Base-by-base conservation (phyloP, 1,139 yeast genomes). In the Saccharomycopsis crataegensis region DNA sequence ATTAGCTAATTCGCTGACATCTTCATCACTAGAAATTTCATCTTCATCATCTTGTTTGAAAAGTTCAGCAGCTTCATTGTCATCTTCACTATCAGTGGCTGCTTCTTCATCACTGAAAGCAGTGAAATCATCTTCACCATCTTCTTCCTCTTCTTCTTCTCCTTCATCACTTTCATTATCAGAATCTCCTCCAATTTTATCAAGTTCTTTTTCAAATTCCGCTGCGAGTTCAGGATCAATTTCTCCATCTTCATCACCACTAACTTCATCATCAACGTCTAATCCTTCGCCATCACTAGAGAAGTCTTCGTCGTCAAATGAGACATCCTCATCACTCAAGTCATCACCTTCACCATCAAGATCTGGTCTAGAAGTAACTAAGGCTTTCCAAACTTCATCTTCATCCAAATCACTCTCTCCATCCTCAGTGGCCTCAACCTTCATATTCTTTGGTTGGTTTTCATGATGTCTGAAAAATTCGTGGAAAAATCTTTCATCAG, bases 401-500 rank as follows among this genome's bases (percentile, higher is more conserved):
- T 90, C 96, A 59, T 79, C 83, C 62, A 81, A 65, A 38, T 79
- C 86, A 49, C 76, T 78, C 58, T 70, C 72, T 62, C 76, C 79
- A 31, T 58, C 69, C 8, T 64, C 73, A 8, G 59, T 63, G 44
- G 67, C 68, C 32, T 66, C 70, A 16, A 43, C 28, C 6, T 58
- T 65, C 8, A 66, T 67, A 49, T 67, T 68, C 51, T 61, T 60
- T 45, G 63, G 65, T n/a, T 58, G 51, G 37, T 65, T 67, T 62
- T 69, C 70, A 38, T 66, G 60, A 40, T 79, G 74, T 34, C 82
- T 75, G 70, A 93, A 93, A 70, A 91, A 93, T 67, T 89, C 91
- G 68, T 85, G 82, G 78, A 90, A 90, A 72, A 93, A 93, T 64
- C 79, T 73, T 67, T 94, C 99, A 59, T 91, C 96, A 1, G 96